A percentile compares a stretch with the other conserved stretches of the same genome.
Conservation (phyloP, 352 stramenopile species). For the Globisporangium iwayamae region DNA sequence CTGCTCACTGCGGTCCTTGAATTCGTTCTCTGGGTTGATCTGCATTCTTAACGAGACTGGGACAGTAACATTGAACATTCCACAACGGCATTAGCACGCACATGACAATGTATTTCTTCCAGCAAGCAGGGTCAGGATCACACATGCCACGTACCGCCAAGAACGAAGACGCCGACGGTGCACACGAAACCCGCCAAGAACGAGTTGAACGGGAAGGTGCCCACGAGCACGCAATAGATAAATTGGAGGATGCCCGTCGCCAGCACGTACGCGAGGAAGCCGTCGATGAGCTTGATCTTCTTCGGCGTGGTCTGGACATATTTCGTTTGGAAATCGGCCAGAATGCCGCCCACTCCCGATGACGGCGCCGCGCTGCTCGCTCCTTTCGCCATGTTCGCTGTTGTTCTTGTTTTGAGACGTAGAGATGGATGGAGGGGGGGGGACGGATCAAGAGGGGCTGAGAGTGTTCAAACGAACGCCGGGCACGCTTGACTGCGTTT, state of each 20-base stretch:
- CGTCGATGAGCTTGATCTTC: constrained; percentile 90
- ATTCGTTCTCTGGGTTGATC: constrained; percentile 85
- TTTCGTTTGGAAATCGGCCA: constrained; percentile 60
- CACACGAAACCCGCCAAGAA: constrained; percentile 90
- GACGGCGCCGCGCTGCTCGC: constrained; percentile 33
- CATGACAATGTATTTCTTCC: not conserved
- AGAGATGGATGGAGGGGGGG: not conserved
- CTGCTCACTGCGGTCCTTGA: constrained; percentile 78
- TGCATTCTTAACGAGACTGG: constrained; percentile 89
- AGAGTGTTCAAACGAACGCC: constrained; percentile 2
- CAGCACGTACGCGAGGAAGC: constrained; percentile 88
- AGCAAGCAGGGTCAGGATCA: not conserved
- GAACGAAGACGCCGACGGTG: constrained; percentile 88
- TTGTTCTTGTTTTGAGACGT: not conserved
- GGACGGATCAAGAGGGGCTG: not conserved
- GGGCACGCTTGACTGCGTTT: constrained; percentile 4
- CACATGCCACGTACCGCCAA: constrained; percentile 55
- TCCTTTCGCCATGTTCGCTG: constrained; percentile 15
- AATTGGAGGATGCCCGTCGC: constrained; percentile 88
- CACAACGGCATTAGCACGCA: not conserved
- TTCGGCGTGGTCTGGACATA: constrained; percentile 84
- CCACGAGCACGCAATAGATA: constrained; percentile 88
- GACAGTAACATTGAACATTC: not conserved
- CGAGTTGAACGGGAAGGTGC: constrained; percentile 92
- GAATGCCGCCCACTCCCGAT: constrained; percentile 42